These are phyloP conservation scores for Neurospora pannonica DNA, from an alignment of 495 filamentous ascomycete genomes.

Conservation along the genomic window DNA sequence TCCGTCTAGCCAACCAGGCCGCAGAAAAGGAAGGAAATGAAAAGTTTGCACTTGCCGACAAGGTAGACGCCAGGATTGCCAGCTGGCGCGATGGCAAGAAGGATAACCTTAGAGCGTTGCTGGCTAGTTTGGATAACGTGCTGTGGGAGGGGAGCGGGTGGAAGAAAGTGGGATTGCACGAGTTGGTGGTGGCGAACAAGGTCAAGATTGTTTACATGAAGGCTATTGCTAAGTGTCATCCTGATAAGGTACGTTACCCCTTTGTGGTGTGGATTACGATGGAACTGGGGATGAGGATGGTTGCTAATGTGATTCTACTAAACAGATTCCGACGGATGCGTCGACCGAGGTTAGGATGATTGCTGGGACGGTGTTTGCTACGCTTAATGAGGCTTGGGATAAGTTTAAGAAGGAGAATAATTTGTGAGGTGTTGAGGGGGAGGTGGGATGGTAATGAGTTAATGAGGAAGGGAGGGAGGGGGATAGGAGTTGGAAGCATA, in stretches of 20 bases:
- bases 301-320: no score
- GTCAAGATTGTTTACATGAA: conserved; percentile 99
- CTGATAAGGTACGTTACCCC: conserved; percentile 99
- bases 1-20: conserved; percentile 73
- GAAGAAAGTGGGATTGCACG: conserved; percentile 93
- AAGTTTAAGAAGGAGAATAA: conserved; percentile 91
- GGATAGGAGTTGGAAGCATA: not conserved
- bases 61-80: conserved; percentile 65
- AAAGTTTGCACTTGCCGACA: conserved; percentile 79
- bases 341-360: conserved; percentile 95
- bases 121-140: conserved; percentile 81
- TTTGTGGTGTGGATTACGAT: no score
- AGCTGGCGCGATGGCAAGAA: conserved; percentile 82
- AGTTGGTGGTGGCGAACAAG: conserved; percentile 79
- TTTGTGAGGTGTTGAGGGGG: conserved; percentile 38
- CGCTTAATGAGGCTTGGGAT: conserved; percentile 96
- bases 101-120: conserved; percentile 80
- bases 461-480: not conserved
- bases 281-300: no score
- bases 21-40: conserved; percentile 82
- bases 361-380: conserved; percentile 79
- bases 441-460: not conserved
- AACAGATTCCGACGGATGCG: conserved; percentile 73
- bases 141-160: conserved; percentile 88
- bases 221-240: conserved; percentile 96